These are phyloP conservation scores for Misopates orontium DNA, from an alignment of 257 asterid species.

Conservation along the genomic window DNA sequence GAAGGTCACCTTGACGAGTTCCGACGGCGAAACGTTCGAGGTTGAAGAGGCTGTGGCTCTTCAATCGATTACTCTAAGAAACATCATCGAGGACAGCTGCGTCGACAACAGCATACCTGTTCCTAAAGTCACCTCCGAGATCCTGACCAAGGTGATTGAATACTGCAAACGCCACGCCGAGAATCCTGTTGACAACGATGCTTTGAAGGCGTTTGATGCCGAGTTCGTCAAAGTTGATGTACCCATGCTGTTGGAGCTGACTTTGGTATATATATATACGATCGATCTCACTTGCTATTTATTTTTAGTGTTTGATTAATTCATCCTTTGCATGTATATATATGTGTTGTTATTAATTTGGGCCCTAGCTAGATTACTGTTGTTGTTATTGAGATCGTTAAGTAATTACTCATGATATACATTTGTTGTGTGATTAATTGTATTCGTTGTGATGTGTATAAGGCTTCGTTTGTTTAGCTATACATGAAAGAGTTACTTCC, in stretches of 20 bases:
- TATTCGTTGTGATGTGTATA: too few relatives aligned
- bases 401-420: too few relatives aligned
- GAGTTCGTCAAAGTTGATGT: slow-evolving; percentile 66
- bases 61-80: slow-evolving; percentile 44
- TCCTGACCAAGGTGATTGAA: slow-evolving; percentile 48
- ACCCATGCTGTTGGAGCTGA: slow-evolving; percentile 56
- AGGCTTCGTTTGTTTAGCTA: too few relatives aligned
- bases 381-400: too few relatives aligned
- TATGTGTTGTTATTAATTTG: too few relatives aligned
- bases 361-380: too few relatives aligned
- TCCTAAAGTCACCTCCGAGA: slow-evolving; percentile 37
- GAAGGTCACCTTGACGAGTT: slow-evolving; percentile 33
- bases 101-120: slow-evolving; percentile 39
- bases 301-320: too few relatives aligned
- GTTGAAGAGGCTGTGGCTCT: slow-evolving; percentile 43
- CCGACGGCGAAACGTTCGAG: slow-evolving; percentile 41
- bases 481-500: too few relatives aligned
- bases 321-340: too few relatives aligned
- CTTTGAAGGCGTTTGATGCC: slow-evolving; percentile 42
- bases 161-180: slow-evolving; percentile 7
- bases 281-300: too few relatives aligned
- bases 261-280: slow-evolving; percentile 55
- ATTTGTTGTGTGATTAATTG: too few relatives aligned
- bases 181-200: slow-evolving; percentile 29
- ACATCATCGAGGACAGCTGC: slow-evolving; percentile 49